Base-by-base conservation (phyloP, 2,329 filamentous ascomycete species). In the Pseudonectria foliicola region DNA sequence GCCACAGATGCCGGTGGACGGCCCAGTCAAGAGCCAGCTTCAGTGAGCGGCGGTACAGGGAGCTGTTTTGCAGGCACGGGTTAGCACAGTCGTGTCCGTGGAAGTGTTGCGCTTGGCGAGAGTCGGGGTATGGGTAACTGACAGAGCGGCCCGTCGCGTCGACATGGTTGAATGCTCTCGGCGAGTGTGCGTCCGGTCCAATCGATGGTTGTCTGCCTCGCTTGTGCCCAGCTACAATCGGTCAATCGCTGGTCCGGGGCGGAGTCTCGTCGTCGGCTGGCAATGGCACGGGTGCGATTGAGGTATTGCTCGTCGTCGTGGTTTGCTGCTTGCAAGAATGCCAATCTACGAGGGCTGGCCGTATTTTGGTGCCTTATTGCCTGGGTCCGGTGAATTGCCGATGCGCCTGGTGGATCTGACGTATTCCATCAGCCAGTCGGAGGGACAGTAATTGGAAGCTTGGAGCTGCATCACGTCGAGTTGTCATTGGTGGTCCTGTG, bases 21-120 rank as follows among this genome's bases (percentile, higher is more conserved):
- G 87, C 79, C 92, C 92, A 98, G 69, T 95, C 88, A 48, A 96
- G 79, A 27, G 92, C 76, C 46, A 95, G 80, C 73, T 95, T 95
- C 58, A 98, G 66, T 16, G 88, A 88, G 51, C 88, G 86, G 57
- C 90, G 82, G 66, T 98, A 98, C 42, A 98, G 82, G 27, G 77
- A 81, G 49, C 77, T 82, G 42, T n/a, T 6, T 13, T 14, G 27
- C 31, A 31, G 27, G 25, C n/a, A 18, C 10, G 21, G 32, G 38
- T 52, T 40, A 52, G 46, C 37, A 41, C 15, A 14, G 16, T 15
- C 13, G 18, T 8, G 13, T 27, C 36, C 25, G 33, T 25, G 24
- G 26, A 43, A 38, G 43, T 16, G 14, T 6, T 21, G 25, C 18
- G 14, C 15, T 40, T 18, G 29, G 33, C 33, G 35, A 30, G 35